Evolutionary conservation across 371 early-diverging fungal species (phyloP).

Genomic region (Smittium culicis): DNA sequence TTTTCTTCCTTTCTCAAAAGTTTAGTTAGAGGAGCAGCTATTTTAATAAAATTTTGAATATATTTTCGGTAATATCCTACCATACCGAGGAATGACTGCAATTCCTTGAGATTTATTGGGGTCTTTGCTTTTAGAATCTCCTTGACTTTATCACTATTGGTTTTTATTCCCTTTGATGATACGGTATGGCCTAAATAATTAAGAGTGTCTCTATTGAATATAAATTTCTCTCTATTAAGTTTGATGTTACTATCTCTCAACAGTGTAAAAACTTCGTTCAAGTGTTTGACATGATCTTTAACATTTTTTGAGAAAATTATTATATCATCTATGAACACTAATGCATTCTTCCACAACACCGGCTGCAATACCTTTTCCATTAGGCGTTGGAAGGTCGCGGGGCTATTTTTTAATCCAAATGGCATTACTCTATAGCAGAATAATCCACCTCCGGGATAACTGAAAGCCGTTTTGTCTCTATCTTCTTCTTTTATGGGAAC

Average conservation of each 20-base stretch:
- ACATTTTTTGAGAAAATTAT: slow-evolving; percentile 6
- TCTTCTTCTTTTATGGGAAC: neutral
- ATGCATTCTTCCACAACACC: neutral
- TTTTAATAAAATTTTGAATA: slow-evolving; percentile 5
- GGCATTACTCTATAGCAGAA: slow-evolving; percentile 6
- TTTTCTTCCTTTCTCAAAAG: neutral
- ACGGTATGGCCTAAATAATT: slow-evolving; percentile 35
- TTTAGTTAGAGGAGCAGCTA: neutral
- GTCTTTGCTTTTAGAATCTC: neutral
- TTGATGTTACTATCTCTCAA: slow-evolving; percentile 4
- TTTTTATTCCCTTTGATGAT: neutral
- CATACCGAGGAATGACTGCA: slow-evolving; percentile 11
- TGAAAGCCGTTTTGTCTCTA: slow-evolving; percentile 5
- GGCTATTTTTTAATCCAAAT: slow-evolving; percentile 5
- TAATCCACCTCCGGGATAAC: neutral
- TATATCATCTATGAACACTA: neutral
- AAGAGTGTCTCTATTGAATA: slow-evolving; percentile 25
- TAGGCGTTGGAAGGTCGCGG: neutral
- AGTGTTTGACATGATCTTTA: slow-evolving; percentile 13
- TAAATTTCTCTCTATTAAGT: slow-evolving; percentile 37
- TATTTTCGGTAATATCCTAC: slow-evolving; percentile 4
- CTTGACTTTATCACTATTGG: neutral
- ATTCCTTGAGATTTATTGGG: slow-evolving; percentile 8
- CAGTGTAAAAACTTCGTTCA: neutral
- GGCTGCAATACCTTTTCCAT: slow-evolving; percentile 5